Evolutionary conservation across 1,139 yeast species (phyloP).

Genomic region (Kodamaea fungicola): DNA sequence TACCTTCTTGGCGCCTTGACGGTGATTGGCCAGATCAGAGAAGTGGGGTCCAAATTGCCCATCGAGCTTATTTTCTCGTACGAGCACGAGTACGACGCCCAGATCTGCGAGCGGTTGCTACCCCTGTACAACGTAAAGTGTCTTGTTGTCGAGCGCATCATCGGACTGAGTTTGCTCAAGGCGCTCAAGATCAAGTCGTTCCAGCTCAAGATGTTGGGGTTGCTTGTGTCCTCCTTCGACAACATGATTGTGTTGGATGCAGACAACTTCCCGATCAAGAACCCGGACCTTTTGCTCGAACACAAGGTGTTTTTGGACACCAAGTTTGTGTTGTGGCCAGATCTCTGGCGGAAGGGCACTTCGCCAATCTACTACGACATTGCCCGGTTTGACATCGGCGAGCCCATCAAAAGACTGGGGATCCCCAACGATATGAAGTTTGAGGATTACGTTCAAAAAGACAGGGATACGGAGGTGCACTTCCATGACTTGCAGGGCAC

Average conservation of each 20-base stretch:
- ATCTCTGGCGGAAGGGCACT: constrained; percentile 21
- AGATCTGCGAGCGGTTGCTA: constrained; percentile 15
- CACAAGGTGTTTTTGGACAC: constrained; percentile 13
- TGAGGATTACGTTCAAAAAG: constrained; percentile 12
- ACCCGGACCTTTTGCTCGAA: constrained; percentile 16
- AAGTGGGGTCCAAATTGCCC: constrained; percentile 17
- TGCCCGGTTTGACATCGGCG: constrained; percentile 18
- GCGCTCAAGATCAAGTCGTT: constrained; percentile 15
- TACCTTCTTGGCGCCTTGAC: constrained; percentile 19
- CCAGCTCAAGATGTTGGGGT: constrained; percentile 19
- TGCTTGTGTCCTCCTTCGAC: constrained; percentile 20
- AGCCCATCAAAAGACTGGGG: constrained; percentile 14
- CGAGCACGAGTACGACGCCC: constrained; percentile 16
- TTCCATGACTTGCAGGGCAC: constrained; percentile 33
- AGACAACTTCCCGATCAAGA: constrained; percentile 20
- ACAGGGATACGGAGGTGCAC: constrained; percentile 17
- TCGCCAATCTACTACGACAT: constrained; percentile 16
- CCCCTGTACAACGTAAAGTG: constrained; percentile 20
- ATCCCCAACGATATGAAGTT: constrained; percentile 14
- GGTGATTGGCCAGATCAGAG: constrained; percentile 17
- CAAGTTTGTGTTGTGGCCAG: constrained; percentile 21
- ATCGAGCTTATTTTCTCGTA: constrained; percentile 16
- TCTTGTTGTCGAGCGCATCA: constrained; percentile 33
- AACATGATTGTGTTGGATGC: constrained; percentile 20
- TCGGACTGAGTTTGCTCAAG: constrained; percentile 23